Conservation (phyloP, 2,329 filamentous ascomycete genomes). For the Spiromastix sp. region DNA sequence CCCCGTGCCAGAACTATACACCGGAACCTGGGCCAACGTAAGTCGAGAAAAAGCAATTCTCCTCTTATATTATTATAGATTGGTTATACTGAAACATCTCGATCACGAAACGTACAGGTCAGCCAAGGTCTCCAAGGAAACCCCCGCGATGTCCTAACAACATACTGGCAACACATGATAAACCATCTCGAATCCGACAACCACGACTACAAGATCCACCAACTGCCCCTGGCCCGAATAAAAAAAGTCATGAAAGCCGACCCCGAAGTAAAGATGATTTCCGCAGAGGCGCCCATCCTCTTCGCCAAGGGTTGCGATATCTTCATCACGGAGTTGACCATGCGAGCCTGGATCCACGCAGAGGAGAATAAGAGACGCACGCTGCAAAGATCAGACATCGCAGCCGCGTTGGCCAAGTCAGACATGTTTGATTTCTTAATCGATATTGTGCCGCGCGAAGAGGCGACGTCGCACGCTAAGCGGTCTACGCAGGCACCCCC, state of each 20-base stretch:
- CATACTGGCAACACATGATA: slow-evolving; percentile 98
- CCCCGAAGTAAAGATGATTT: slow-evolving; percentile 99
- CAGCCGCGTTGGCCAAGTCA: slow-evolving; percentile 87
- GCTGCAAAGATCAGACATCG: slow-evolving; percentile 90
- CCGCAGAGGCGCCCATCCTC: slow-evolving; percentile 90
- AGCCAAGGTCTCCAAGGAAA: slow-evolving; percentile 88
- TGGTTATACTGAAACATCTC: too few species aligned
- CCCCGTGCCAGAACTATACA: slow-evolving; percentile 82
- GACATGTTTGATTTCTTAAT: slow-evolving; percentile 99
- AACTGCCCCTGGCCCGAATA: slow-evolving; percentile 91
- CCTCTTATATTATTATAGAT: too few species aligned
- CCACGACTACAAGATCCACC: slow-evolving; percentile 97
- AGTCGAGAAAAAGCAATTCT: too few species aligned
- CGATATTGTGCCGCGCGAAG: slow-evolving; percentile 94
- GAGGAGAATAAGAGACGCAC: slow-evolving; percentile 98
- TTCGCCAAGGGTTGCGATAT: slow-evolving; percentile 99
- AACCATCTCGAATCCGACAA: slow-evolving; percentile 88
- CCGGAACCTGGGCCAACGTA: slow-evolving; percentile 91
- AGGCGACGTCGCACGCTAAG: slow-evolving; percentile 78
- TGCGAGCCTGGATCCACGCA: slow-evolving; percentile 98
- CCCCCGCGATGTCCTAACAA: slow-evolving; percentile 95
- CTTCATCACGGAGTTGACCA: slow-evolving; percentile 97
- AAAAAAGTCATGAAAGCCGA: slow-evolving; percentile 99
- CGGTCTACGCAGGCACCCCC: slow-evolving; percentile 40
- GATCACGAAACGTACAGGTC: slow-evolving; percentile 55